Evolutionary conservation across 129 eudicot species (phyloP).

Genomic region (Smallanthus sonchifolius): DNA sequence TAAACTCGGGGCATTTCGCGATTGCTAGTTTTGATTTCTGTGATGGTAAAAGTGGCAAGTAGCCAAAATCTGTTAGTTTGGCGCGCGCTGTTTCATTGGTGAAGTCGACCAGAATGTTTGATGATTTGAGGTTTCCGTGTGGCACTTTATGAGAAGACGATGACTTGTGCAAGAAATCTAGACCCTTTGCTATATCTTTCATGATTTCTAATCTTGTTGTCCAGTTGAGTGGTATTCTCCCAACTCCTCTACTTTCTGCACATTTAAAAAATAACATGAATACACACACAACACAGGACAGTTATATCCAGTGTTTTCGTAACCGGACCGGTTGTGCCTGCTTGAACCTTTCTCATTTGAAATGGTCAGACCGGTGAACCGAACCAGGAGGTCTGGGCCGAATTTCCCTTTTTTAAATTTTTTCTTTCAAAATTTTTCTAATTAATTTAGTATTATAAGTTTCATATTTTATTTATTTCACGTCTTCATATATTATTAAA

Average conservation of each 20-base stretch:
- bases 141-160: slow-evolving; percentile 54
- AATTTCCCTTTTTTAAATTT: too few relatives aligned
- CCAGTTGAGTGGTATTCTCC: slow-evolving; percentile 54
- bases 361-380: too few relatives aligned
- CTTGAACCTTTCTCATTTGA: too few relatives aligned
- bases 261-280: not conserved
- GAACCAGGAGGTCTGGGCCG: too few relatives aligned
- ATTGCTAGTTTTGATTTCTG: slow-evolving; percentile 39
- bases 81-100: slow-evolving; percentile 17
- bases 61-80: slow-evolving; percentile 66
- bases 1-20: slow-evolving; percentile 47
- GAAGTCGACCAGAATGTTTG: slow-evolving; percentile 46
- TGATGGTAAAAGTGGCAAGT: slow-evolving; percentile 43
- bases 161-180: slow-evolving; percentile 43
- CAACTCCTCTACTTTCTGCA: slow-evolving; percentile 50
- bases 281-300: not conserved
- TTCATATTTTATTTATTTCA: too few relatives aligned
- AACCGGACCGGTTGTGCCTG: too few relatives aligned
- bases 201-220: slow-evolving; percentile 55
- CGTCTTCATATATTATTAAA: too few relatives aligned
- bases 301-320: not conserved
- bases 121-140: slow-evolving; percentile 71
- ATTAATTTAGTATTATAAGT: too few relatives aligned
- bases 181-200: slow-evolving; percentile 54
- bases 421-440: too few relatives aligned